phyloP scores from a whole-genome alignment of 352 stramenopile species.

The Globisporangium orthogonon region DNA sequence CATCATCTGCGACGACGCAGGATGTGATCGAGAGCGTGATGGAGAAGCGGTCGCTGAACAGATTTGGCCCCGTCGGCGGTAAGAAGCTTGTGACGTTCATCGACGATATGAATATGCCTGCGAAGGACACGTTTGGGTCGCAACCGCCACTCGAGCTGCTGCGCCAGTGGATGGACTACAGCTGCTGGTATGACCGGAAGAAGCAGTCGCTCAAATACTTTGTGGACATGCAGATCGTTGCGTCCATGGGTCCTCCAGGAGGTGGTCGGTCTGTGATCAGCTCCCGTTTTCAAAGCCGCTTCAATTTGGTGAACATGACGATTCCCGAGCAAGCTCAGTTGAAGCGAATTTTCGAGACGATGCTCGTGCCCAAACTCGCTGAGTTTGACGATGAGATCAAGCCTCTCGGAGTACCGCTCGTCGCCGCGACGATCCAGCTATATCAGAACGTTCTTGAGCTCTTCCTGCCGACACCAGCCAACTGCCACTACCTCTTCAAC shows the following conservation, averaged over 20 bases:
- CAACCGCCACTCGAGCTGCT: conserved; percentile 89
- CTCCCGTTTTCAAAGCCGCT: conserved; percentile 87
- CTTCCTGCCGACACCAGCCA: conserved; percentile 85
- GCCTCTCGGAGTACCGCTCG: conserved; percentile 56
- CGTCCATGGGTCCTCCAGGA: conserved; percentile 83
- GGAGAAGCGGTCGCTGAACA: conserved; percentile 87
- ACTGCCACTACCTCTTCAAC: conserved; percentile 90
- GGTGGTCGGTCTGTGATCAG: conserved; percentile 87
- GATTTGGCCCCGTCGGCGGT: conserved; percentile 79
- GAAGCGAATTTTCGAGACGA: conserved; percentile 86
- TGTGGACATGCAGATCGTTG: conserved; percentile 88
- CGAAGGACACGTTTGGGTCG: conserved; percentile 87
- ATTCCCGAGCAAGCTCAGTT: conserved; percentile 80
- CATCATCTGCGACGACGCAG: conserved; percentile 80
- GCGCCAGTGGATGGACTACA: conserved; percentile 90
- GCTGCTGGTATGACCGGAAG: conserved; percentile 89
- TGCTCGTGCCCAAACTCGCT: conserved; percentile 78
- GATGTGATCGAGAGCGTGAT: conserved; percentile 89
- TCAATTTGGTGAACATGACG: conserved; percentile 90
- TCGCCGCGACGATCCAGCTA: conserved; percentile 79
- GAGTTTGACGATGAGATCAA: conserved; percentile 90
- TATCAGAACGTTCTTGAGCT: conserved; percentile 82
- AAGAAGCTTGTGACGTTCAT: conserved; percentile 91
- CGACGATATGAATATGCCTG: conserved; percentile 92
- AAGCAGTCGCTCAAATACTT: conserved; percentile 91